Percentiles rank a stretch among this genome's conserved stretches.
phyloP scores from a whole-genome alignment of 768 basidiomycete species.

The Rossbeevera mucosa region DNA sequence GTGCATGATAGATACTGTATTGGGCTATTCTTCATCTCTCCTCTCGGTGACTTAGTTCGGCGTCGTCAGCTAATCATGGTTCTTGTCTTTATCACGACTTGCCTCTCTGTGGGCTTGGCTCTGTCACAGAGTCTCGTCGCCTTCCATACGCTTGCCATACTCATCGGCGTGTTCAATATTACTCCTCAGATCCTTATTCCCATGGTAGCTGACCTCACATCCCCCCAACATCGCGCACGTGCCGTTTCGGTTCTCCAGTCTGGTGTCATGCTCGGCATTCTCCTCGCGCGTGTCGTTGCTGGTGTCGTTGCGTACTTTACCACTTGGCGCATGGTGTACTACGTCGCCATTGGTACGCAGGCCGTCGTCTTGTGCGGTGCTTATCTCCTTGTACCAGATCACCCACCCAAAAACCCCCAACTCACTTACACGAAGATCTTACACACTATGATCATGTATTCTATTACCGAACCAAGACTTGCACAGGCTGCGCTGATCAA shows the following conservation, averaged over 20 bases:
- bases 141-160: constrained; percentile 33
- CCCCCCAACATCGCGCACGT: constrained; percentile 19
- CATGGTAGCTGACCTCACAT: constrained; percentile 42
- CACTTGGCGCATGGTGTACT: constrained; percentile 39
- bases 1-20: constrained; percentile 4
- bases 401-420: constrained; percentile 35
- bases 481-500: constrained; percentile 31
- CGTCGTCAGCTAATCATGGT: constrained; percentile 39
- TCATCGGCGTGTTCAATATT: constrained; percentile 39
- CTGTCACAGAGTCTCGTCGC: constrained; percentile 29
- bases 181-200: constrained; percentile 39
- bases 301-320: constrained; percentile 41
- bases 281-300: constrained; percentile 30
- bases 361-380: constrained; percentile 24
- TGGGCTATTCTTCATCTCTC: constrained; percentile 42
- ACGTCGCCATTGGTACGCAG: constrained; percentile 37
- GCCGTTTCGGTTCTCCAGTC: constrained; percentile 33
- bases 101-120: constrained; percentile 40
- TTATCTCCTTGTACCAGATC: constrained; percentile 38
- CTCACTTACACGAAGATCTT: constrained; percentile 35
- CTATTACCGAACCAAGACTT: constrained; percentile 40
- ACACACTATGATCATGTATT: constrained; percentile 36
- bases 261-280: constrained; percentile 27
- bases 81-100: constrained; percentile 30
- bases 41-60: constrained; percentile 44